Conservation (phyloP, 2,329 filamentous ascomycete genomes). For the Chaetomiaceae sp. region DNA sequence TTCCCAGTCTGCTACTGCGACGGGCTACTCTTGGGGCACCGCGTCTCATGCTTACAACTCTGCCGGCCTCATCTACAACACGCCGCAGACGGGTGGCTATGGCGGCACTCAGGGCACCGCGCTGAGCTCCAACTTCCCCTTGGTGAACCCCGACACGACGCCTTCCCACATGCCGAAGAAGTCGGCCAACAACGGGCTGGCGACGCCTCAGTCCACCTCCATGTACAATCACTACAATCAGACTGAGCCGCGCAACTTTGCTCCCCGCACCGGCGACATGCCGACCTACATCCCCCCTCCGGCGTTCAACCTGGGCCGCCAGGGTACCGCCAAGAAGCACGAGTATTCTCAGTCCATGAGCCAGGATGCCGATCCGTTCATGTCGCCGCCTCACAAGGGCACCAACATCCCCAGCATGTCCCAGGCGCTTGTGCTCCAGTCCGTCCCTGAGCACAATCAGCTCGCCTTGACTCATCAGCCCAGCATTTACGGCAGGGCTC, state of each 20-base stretch:
- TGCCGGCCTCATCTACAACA: background rate
- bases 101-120: background rate
- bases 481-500: background rate
- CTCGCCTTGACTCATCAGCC: background rate
- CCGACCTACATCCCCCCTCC: constrained; percentile 32
- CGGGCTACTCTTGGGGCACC: background rate
- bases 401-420: background rate
- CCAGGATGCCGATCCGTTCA: constrained; percentile 15
- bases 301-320: constrained; percentile 15
- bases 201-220: background rate
- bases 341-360: background rate
- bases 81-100: constrained; percentile 1
- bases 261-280: constrained; percentile 32
- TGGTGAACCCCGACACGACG: background rate
- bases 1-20: background rate
- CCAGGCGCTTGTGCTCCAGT: constrained; percentile 4
- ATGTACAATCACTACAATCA: constrained; percentile 21
- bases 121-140: background rate
- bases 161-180: constrained; percentile 10
- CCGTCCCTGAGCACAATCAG: constrained; percentile 12
- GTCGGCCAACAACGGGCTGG: background rate
- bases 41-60: background rate
- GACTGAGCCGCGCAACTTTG: constrained; percentile 42
- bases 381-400: background rate
- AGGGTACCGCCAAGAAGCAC: background rate